Evolutionary conservation across 345 rosid species (phyloP).

Genomic region (Ailanthus altissimus): DNA sequence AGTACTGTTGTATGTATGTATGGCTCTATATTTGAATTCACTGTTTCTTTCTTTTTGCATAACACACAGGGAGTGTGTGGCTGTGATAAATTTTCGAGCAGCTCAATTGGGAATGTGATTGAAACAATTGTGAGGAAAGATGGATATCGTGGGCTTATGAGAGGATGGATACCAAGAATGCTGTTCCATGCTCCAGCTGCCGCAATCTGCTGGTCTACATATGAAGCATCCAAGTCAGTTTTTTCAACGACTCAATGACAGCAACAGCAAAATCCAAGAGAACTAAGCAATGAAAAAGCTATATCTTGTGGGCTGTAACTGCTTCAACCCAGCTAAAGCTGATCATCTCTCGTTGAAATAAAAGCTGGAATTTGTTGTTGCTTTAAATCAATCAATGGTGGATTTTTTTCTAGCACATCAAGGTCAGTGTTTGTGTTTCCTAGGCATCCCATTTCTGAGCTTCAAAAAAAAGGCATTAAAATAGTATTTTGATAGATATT

Average conservation of each 20-base stretch:
- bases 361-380: background rate
- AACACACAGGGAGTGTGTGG: slow-evolving; percentile 45
- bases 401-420: background rate
- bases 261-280: background rate
- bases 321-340: background rate
- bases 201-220: slow-evolving; percentile 74
- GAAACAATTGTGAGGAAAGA: slow-evolving; percentile 47
- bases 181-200: slow-evolving; percentile 81
- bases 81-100: slow-evolving; percentile 42
- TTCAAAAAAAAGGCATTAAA: too few species aligned
- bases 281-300: background rate
- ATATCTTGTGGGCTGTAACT: background rate
- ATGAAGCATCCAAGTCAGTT: slow-evolving; percentile 63
- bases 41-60: background rate
- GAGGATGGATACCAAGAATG: slow-evolving; percentile 77
- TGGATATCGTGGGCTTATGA: slow-evolving; percentile 59
- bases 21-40: too few species aligned
- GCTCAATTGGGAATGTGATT: slow-evolving; percentile 48
- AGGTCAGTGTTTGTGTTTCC: background rate
- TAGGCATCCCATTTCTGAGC: too few species aligned
- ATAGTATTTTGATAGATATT: too few species aligned
- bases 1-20: too few species aligned
- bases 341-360: background rate
- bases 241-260: slow-evolving; percentile 43
- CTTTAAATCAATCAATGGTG: background rate